Conservation (phyloP, 1,139 yeast genomes). For the Meyerozyma carpophila region DNA sequence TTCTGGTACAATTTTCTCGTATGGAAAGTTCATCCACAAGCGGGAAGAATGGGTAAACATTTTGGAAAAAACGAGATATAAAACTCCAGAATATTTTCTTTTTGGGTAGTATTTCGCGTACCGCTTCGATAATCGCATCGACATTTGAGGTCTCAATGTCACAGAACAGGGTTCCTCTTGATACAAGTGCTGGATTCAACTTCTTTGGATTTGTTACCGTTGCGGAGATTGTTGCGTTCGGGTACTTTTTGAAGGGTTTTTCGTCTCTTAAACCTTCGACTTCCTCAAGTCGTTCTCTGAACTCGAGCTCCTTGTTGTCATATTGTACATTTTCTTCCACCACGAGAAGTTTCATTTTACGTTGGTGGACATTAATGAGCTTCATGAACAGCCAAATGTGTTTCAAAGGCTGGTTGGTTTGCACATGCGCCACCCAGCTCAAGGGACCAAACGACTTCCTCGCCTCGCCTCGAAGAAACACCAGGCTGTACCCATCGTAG, state of each 20-base stretch:
- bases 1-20: conserved; percentile 14
- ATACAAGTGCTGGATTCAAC: neutral
- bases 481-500: conserved; percentile 24
- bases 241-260: neutral
- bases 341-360: conserved; percentile 1
- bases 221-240: neutral
- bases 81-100: conserved; percentile 29
- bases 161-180: neutral
- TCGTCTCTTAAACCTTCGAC: neutral
- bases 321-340: neutral
- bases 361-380: neutral
- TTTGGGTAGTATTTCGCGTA: conserved; percentile 29
- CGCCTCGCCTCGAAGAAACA: conserved; percentile 14
- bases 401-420: conserved; percentile 18
- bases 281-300: neutral
- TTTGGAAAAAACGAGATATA: conserved; percentile 32
- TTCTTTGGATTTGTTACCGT: neutral
- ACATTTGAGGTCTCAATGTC: neutral
- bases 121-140: neutral
- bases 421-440: conserved; percentile 29
- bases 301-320: neutral
- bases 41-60: conserved; percentile 47
- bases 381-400: conserved; percentile 7
- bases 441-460: conserved; percentile 25
- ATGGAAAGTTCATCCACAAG: conserved; percentile 40